Percentiles rank a stretch among this genome's conserved stretches.
Evolutionary conservation across 2,329 filamentous ascomycete genomes (phyloP).

Genomic region (Cladosporium velox): DNA sequence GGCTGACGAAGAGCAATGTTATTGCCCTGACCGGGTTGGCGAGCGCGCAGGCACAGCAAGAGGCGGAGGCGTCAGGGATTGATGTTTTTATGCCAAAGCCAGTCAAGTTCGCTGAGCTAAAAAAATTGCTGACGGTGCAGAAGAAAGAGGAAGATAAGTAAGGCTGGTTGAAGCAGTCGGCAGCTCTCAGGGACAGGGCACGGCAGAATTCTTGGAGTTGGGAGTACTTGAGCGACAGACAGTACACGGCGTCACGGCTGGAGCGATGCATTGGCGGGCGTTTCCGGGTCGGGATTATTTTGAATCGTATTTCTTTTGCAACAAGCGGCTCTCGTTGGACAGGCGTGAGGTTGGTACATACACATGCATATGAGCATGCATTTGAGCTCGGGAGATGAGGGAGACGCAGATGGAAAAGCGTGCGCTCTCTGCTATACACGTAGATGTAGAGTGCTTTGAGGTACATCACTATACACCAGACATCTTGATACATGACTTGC

Average conservation of each 20-base stretch:
- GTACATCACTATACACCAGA: background rate
- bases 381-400: too few relatives aligned
- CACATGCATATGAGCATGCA: background rate
- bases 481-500: too few relatives aligned
- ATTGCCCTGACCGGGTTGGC: conserved; percentile 36
- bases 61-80: conserved; percentile 32
- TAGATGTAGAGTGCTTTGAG: background rate
- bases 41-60: conserved; percentile 31
- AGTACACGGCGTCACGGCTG: background rate
- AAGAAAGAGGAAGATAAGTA: background rate
- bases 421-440: background rate
- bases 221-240: background rate
- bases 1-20: conserved; percentile 21
- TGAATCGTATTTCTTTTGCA: background rate
- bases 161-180: background rate
- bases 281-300: background rate
- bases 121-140: conserved; percentile 24
- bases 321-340: background rate
- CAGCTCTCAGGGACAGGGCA: background rate
- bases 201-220: background rate
- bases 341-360: background rate
- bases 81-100: conserved; percentile 39
- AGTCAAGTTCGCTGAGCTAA: conserved; percentile 32
- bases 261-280: background rate
- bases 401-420: background rate